Evolutionary conservation across 352 stramenopile genomes (phyloP).

Genomic region (Globisporangium megalacanthum): DNA sequence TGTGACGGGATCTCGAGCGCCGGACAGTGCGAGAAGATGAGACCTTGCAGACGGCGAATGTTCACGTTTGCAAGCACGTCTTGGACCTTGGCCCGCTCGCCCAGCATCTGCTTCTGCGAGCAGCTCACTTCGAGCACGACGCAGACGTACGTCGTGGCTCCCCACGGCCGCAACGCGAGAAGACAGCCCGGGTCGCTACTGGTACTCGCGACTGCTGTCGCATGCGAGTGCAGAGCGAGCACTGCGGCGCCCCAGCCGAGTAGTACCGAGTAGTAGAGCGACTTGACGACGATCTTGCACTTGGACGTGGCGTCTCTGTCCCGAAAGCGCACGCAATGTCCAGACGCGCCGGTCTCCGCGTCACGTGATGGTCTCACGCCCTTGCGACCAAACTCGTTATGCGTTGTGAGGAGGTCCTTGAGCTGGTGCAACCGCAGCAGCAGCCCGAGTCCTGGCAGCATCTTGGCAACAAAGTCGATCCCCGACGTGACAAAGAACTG

Average conservation of each 20-base stretch:
- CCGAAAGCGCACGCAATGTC: not conserved
- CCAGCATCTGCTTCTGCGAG: slow-evolving; percentile 1
- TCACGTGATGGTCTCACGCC: not conserved
- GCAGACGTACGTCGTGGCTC: slow-evolving; percentile 12
- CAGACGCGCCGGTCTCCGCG: not conserved
- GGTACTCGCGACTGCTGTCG: slow-evolving; percentile 12
- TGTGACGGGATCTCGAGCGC: slow-evolving; percentile 10
- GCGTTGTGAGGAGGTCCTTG: slow-evolving; percentile 5
- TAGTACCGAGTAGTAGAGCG: slow-evolving; percentile 9
- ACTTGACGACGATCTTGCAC: not conserved
- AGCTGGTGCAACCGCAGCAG: slow-evolving; percentile 9
- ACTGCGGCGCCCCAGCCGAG: slow-evolving; percentile 13
- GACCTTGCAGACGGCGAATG: slow-evolving; percentile 4
- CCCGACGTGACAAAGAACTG: slow-evolving; percentile 8
- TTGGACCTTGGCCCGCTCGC: not conserved
- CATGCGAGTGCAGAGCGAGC: slow-evolving; percentile 9
- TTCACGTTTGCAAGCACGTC: not conserved
- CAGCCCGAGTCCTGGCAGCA: slow-evolving; percentile 5
- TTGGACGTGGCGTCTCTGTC: not conserved
- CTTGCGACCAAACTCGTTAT: slow-evolving; percentile 5
- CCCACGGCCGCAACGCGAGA: slow-evolving; percentile 16
- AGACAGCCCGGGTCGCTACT: slow-evolving; percentile 7
- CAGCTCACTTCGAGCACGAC: slow-evolving; percentile 9
- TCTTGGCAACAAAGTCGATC: slow-evolving; percentile 9
- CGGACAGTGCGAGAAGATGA: slow-evolving; percentile 18